Evolutionary conservation across 164 flowering plant genomes (phyloP).

Genomic region (Vitis cinerea): DNA sequence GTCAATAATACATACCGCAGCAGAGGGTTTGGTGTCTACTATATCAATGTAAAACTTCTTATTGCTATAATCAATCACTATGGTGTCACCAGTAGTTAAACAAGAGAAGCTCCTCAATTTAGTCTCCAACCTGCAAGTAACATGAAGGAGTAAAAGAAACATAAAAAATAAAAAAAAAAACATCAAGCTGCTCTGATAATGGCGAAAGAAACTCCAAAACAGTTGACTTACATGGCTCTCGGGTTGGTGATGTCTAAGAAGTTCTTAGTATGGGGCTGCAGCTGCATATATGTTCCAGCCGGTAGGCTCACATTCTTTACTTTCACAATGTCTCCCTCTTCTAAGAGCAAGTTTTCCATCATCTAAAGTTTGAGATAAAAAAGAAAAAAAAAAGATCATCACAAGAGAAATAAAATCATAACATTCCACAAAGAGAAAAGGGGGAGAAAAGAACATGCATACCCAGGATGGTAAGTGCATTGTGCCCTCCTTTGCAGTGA

Average conservation of each 20-base stretch:
- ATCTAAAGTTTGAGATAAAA: conserved; percentile 22
- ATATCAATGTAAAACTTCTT: conserved; percentile 50
- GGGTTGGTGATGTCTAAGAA: conserved; percentile 52
- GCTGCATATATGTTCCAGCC: conserved; percentile 43
- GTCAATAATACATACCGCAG: conserved; percentile 53
- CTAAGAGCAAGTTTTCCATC: conserved; percentile 47
- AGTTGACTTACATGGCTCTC: conserved; percentile 39
- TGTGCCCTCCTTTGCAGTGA: conserved; percentile 50
- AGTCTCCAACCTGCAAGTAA: conserved; percentile 50
- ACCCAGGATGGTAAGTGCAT: conserved; percentile 50
- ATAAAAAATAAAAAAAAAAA: not conserved
- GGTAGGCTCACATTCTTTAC: conserved; percentile 33
- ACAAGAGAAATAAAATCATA: not conserved
- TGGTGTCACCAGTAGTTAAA: conserved; percentile 55
- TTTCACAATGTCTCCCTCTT: conserved; percentile 42
- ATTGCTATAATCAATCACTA: conserved; percentile 54
- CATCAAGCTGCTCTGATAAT: not conserved
- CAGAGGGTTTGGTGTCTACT: conserved; percentile 50
- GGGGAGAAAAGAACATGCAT: not conserved
- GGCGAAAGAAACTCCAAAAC: not conserved
- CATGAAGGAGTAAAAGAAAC: not conserved
- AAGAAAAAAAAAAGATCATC: not conserved
- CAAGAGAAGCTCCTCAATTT: conserved; percentile 58
- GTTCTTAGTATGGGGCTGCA: conserved; percentile 48
- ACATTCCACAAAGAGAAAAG: no score